Evolutionary conservation across 805 yeast species (phyloP), one percentile per base, ranked within the genome.

Genomic region (Metschnikowia gruessii): DNA sequence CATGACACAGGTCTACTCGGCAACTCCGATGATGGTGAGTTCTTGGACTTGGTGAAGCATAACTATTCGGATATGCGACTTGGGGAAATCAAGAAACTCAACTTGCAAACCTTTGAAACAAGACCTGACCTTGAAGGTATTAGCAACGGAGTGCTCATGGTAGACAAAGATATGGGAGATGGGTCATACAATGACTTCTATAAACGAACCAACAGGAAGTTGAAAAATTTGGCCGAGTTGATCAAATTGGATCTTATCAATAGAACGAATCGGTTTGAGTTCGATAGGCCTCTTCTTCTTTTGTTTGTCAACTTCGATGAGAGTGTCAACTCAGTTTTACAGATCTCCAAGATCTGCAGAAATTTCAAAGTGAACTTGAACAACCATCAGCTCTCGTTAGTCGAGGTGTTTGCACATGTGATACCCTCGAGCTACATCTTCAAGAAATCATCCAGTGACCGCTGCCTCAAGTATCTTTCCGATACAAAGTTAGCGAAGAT

Each of bases 281-380:
- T 73, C 51, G 71, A 69, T 49, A 65, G 71, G 29, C 83, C 82
- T 7, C 64, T 81, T 15, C 61, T 82, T 12, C 57, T 83, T 4
- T 54, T 83, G 31, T 76, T 84, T 44, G 72, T 77, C 1, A 69
- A 75, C 45, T 75, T 71, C 26, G 69, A 74, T 46, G 58, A 60
- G 34, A 68, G 67, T 26, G 47, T 81, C 33, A 63, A 63, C 16
- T 76, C 85, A 0, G 52, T 77, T 2, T 57, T 82, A 0, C 74
- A 70, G 33, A 75, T 76, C 48, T 66, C 81, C 1, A 64, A 66
- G 38, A 62, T 76, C 1, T 75, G 81, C 50, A 63, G 79, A 18
- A 66, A 71, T 31, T 80, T 85, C 53, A 69, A 74, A 46, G 52
- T 58, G 15, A 50, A 55, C 12, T 60, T 72, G 43, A 57, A 60